Evolutionary conservation across 2,329 filamentous ascomycete species (phyloP).

Genomic region (Cladosporium sp.): DNA sequence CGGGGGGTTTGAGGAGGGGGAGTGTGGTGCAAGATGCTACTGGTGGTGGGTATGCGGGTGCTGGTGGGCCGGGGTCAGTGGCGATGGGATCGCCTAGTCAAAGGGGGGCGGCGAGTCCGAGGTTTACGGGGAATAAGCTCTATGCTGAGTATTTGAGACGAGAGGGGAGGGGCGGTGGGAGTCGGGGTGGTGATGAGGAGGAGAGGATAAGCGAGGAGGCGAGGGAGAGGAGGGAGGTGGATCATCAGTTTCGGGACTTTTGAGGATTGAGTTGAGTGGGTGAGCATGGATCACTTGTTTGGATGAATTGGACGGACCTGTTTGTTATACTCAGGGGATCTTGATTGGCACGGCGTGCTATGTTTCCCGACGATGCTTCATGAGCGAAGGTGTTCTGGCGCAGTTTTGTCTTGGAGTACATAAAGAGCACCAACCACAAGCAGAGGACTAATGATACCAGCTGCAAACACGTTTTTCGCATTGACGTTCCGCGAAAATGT

Average conservation of each 20-base stretch:
- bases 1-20: conserved; percentile 26
- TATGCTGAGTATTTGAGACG: conserved; percentile 40
- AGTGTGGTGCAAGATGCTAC: not conserved
- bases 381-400: not conserved
- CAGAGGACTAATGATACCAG: too few species aligned
- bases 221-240: conserved; percentile 25
- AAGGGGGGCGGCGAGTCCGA: conserved; percentile 20
- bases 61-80: not conserved
- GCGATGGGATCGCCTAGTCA: conserved; percentile 8
- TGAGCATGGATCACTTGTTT: not conserved
- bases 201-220: conserved; percentile 18
- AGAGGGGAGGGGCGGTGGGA: conserved; percentile 27
- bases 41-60: not conserved
- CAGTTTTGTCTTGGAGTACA: too few species aligned
- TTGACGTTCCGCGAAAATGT: too few species aligned
- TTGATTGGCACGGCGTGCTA: too few species aligned
- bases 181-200: not conserved
- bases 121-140: conserved; percentile 33
- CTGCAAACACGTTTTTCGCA: too few species aligned
- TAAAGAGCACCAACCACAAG: too few species aligned
- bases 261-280: conserved; percentile 16
- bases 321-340: not conserved
- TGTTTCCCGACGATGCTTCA: too few species aligned
- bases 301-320: not conserved
- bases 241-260: conserved; percentile 34